phyloP scores from a whole-genome alignment of 768 basidiomycete genomes.

The Lyophyllum atratum region DNA sequence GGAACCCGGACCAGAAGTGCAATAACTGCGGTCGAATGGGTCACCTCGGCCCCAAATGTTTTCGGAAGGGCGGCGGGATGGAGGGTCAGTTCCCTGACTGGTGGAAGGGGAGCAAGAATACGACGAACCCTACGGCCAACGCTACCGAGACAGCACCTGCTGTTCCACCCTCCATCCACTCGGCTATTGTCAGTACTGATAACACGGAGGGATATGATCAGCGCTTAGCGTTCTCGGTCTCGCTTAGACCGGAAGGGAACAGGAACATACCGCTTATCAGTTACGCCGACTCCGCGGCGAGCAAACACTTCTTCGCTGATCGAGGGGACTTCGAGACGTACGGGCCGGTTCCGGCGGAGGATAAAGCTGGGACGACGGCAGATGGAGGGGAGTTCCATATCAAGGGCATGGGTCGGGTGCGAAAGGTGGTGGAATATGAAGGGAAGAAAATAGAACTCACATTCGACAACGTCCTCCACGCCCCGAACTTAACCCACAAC shows the following conservation, averaged over 20 bases:
- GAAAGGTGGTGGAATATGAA: background rate
- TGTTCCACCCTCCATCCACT: background rate
- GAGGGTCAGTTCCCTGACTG: slow-evolving; percentile 1
- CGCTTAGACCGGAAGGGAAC: background rate
- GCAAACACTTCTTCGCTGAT: background rate
- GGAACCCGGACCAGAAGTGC: background rate
- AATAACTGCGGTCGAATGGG: background rate
- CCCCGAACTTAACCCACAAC: slow-evolving; percentile 7
- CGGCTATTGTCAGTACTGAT: background rate
- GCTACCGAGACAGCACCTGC: background rate
- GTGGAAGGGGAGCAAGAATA: background rate
- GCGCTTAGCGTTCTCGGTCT: background rate
- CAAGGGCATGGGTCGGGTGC: background rate
- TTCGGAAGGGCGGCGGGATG: background rate
- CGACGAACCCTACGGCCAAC: background rate
- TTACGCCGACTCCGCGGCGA: background rate
- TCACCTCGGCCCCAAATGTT: background rate
- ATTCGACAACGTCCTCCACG: slow-evolving; percentile 5
- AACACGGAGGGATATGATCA: background rate
- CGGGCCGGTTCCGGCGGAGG: background rate
- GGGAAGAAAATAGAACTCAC: background rate
- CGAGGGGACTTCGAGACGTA: background rate
- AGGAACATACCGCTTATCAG: background rate
- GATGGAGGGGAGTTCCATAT: background rate
- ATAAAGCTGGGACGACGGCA: background rate